Evolutionary conservation across 805 yeast genomes (phyloP).

Genomic region (Candida loeiensis): DNA sequence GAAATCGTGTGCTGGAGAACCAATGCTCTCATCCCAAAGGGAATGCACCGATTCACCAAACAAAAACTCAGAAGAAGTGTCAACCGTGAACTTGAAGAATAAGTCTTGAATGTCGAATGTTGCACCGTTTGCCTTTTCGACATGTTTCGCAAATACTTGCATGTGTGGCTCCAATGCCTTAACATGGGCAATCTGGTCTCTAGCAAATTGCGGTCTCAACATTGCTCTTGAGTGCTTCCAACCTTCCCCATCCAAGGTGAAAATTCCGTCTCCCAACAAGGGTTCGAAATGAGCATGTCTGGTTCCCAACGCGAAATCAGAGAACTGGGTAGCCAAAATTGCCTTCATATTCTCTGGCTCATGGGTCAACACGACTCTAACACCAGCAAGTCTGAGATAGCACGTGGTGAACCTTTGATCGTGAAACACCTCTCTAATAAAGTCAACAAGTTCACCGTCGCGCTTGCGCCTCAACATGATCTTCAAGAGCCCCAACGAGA

Average conservation of each 20-base stretch:
- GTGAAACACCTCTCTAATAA: conserved; percentile 11
- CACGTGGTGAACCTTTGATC: conserved; percentile 4
- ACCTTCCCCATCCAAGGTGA: conserved; percentile 26
- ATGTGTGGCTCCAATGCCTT: conserved; percentile 23
- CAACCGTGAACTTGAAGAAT: conserved; percentile 35
- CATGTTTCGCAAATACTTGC: conserved; percentile 16
- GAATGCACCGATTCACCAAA: conserved; percentile 37
- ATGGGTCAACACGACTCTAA: conserved; percentile 18
- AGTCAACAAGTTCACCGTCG: conserved; percentile 25
- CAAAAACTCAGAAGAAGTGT: conserved; percentile 40
- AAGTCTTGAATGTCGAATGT: conserved; percentile 33
- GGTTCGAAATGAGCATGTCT: conserved; percentile 20
- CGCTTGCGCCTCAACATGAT: conserved; percentile 16
- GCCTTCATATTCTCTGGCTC: conserved; percentile 28
- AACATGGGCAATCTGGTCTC: conserved; percentile 27
- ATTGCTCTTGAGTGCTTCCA: conserved; percentile 28
- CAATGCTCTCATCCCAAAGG: conserved; percentile 23
- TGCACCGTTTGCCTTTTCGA: conserved; percentile 18
- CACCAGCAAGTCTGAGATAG: conserved; percentile 13
- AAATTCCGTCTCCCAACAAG: conserved; percentile 25
- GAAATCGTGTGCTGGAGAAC: conserved; percentile 10
- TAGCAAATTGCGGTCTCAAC: conserved; percentile 28
- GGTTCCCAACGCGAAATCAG: conserved; percentile 22
- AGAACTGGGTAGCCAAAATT: conserved; percentile 25
- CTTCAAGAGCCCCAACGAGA: conserved; percentile 12